phyloP scores from a whole-genome alignment of 169 alveolate genomes.

The Eimeria sp. region DNA sequence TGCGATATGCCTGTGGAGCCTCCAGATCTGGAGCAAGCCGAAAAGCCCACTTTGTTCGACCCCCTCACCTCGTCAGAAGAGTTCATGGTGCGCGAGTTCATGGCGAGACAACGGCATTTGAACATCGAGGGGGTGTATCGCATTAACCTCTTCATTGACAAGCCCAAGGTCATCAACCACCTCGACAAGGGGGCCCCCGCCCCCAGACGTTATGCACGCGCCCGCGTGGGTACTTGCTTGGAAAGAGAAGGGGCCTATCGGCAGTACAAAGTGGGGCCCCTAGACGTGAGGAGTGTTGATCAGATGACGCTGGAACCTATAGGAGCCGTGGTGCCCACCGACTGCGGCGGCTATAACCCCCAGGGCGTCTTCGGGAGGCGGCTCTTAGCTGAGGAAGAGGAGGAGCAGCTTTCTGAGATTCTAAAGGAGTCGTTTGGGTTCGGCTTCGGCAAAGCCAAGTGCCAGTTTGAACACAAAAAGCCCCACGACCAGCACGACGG shows the following conservation, averaged over 20 bases:
- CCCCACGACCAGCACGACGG: slow-evolving; percentile 46
- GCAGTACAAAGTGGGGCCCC: slow-evolving; percentile 88
- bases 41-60: slow-evolving; percentile 86
- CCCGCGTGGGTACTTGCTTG: slow-evolving; percentile 87
- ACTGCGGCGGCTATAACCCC: slow-evolving; percentile 88
- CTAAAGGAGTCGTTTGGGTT: slow-evolving; percentile 69
- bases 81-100: slow-evolving; percentile 86
- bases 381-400: slow-evolving; percentile 75
- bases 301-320: slow-evolving; percentile 82
- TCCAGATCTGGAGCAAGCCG: slow-evolving; percentile 75
- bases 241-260: slow-evolving; percentile 85
- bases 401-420: slow-evolving; percentile 60
- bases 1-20: slow-evolving; percentile 87
- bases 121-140: slow-evolving; percentile 86
- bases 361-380: slow-evolving; percentile 88
- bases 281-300: slow-evolving; percentile 70
- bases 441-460: slow-evolving; percentile 34
- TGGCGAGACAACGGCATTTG: slow-evolving; percentile 83
- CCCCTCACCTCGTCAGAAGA: slow-evolving; percentile 87
- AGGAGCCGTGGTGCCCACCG: slow-evolving; percentile 85
- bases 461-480: slow-evolving; percentile 60
- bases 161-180: slow-evolving; percentile 83
- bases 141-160: slow-evolving; percentile 85
- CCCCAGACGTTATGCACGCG: slow-evolving; percentile 87
- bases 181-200: slow-evolving; percentile 84